phyloP scores from a whole-genome alignment of 2,329 filamentous ascomycete genomes.

The Monilinia aucupariae region DNA sequence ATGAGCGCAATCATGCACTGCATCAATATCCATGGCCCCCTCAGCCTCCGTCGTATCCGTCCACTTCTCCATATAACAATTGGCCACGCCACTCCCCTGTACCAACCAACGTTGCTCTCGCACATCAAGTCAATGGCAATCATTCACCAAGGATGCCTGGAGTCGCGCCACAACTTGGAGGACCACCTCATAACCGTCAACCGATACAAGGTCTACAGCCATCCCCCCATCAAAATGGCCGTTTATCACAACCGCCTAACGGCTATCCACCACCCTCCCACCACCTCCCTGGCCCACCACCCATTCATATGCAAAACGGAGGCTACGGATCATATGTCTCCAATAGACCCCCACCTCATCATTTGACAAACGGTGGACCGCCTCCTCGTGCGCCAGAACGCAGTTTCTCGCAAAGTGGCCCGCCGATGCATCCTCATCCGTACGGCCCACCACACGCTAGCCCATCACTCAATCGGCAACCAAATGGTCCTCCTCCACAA shows the following conservation, averaged over 20 bases:
- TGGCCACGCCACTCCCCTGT: slow-evolving; percentile 49
- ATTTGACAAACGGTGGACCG: slow-evolving; percentile 36
- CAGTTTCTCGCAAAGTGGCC: slow-evolving; percentile 42
- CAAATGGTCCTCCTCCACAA: slow-evolving; percentile 25
- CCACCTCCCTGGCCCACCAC: slow-evolving; percentile 22
- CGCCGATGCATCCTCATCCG: slow-evolving; percentile 42
- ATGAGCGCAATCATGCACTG: slow-evolving; percentile 21
- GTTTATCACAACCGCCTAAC: slow-evolving; percentile 42
- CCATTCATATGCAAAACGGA: slow-evolving; percentile 31
- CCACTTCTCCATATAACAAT: slow-evolving; percentile 40
- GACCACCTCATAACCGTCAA: slow-evolving; percentile 26
- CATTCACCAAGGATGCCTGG: slow-evolving; percentile 33
- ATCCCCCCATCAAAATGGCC: slow-evolving; percentile 42
- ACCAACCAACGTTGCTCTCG: slow-evolving; percentile 40
- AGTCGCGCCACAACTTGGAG: slow-evolving; percentile 23
- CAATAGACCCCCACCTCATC: slow-evolving; percentile 34
- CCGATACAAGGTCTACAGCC: slow-evolving; percentile 32
- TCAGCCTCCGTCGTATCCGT: slow-evolving; percentile 39
- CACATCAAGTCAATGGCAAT: slow-evolving; percentile 46
- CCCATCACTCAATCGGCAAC: slow-evolving; percentile 30
- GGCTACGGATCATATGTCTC: slow-evolving; percentile 30
- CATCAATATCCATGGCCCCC: slow-evolving; percentile 33
- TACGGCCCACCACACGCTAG: slow-evolving; percentile 31
- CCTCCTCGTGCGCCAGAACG: slow-evolving; percentile 43
- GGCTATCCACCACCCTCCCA: slow-evolving; percentile 38